A percentile compares a stretch with the other conserved stretches of the same genome.
These are phyloP conservation scores for Cryptococcus jaspeensis DNA, from an alignment of 1,284 basidiomycete species.

Conservation along the genomic window DNA sequence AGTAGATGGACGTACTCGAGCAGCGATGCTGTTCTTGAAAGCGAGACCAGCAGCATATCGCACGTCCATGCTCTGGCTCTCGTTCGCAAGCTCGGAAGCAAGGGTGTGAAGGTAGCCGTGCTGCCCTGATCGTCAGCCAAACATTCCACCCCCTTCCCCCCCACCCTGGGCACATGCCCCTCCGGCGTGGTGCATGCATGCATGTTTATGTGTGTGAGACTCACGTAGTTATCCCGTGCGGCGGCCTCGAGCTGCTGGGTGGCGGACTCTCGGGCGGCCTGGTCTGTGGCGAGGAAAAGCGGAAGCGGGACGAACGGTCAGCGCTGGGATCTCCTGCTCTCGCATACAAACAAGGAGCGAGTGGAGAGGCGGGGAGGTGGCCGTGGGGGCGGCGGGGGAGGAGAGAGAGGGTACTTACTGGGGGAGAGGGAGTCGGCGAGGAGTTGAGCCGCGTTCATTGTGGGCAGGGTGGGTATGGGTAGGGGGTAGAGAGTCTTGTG, in stretches of 20 bases:
- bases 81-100: conserved; percentile 74
- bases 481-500: neutral
- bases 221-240: conserved; percentile 78
- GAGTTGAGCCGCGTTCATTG: conserved; percentile 85
- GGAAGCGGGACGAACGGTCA: conserved; percentile 10
- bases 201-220: conserved; percentile 31
- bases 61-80: conserved; percentile 68
- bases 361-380: conserved; percentile 19
- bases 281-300: conserved; percentile 57
- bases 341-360: neutral
- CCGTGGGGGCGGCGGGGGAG: conserved; percentile 11
- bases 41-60: conserved; percentile 94
- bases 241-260: conserved; percentile 82
- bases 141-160: neutral
- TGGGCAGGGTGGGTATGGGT: conserved; percentile 26
- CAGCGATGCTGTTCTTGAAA: conserved; percentile 91
- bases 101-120: conserved; percentile 87
- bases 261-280: conserved; percentile 80
- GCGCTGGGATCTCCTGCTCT: neutral
- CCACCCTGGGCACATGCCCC: neutral
- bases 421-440: conserved; percentile 86
- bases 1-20: conserved; percentile 79
- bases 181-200: neutral
- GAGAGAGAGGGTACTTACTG: conserved; percentile 59
- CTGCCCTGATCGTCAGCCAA: conserved; percentile 52